phyloP scores from a whole-genome alignment of 176 grass and related monocot genomes.

The Carex kokanica region DNA sequence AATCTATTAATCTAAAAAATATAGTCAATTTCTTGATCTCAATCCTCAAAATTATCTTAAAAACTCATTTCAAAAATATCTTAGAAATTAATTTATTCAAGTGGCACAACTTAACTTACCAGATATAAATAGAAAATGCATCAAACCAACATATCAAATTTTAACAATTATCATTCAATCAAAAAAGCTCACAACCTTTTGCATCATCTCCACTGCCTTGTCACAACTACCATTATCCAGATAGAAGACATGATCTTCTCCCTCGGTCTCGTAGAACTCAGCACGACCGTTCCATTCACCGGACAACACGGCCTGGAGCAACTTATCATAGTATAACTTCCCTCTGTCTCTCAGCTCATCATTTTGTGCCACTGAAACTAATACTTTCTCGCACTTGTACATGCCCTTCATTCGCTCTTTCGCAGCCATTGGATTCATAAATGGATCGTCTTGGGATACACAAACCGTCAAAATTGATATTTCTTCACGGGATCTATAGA shows the following conservation, averaged over 20 bases:
- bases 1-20: too few relatives aligned
- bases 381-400: conserved; percentile 6
- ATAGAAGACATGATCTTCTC: conserved; percentile 43
- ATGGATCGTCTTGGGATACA: too few relatives aligned
- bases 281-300: conserved; percentile 37
- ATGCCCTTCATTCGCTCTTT: conserved; percentile 31
- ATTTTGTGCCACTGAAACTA: conserved; percentile 32
- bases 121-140: too few relatives aligned
- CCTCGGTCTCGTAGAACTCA: conserved; percentile 39
- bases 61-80: too few relatives aligned
- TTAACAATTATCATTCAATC: neutral
- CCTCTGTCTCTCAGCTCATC: conserved; percentile 30
- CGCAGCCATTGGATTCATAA: conserved; percentile 34
- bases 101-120: too few relatives aligned
- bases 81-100: too few relatives aligned
- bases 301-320: conserved; percentile 34
- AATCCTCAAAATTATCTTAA: too few relatives aligned
- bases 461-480: too few relatives aligned
- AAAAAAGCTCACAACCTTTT: conserved; percentile 11
- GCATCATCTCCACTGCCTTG: conserved; percentile 30
- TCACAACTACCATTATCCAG: neutral
- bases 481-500: too few relatives aligned
- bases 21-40: too few relatives aligned
- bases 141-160: too few relatives aligned
- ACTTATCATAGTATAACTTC: conserved; percentile 26